Conservation (phyloP, 2,329 filamentous ascomycete genomes). For the Aureobasidium sp. region DNA sequence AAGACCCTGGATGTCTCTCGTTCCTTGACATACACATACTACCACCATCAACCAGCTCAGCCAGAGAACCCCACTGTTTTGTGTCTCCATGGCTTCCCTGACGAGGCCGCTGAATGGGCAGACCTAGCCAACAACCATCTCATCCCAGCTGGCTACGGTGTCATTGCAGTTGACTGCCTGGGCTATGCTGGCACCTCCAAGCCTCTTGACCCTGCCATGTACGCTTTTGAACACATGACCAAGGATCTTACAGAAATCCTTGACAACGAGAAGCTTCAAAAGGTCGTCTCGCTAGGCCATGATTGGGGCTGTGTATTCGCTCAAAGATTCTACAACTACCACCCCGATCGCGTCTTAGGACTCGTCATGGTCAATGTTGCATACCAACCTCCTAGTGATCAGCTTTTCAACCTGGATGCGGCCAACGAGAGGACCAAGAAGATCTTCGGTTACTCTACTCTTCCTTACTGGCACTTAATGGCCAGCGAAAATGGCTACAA, state of each 20-base stretch:
- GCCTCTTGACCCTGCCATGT: slow-evolving; percentile 32
- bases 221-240: slow-evolving; percentile 32
- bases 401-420: slow-evolving; percentile 33
- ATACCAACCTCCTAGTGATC: slow-evolving; percentile 32
- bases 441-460: slow-evolving; percentile 32
- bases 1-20: slow-evolving; percentile 12
- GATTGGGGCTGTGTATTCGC: slow-evolving; percentile 43
- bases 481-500: slow-evolving; percentile 32
- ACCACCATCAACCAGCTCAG: slow-evolving; percentile 25
- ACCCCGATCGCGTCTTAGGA: slow-evolving; percentile 36
- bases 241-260: slow-evolving; percentile 37
- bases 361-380: slow-evolving; percentile 37
- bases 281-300: slow-evolving; percentile 40
- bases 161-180: slow-evolving; percentile 34
- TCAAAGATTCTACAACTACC: slow-evolving; percentile 37
- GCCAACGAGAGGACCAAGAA: slow-evolving; percentile 28
- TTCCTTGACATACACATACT: slow-evolving; percentile 37
- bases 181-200: slow-evolving; percentile 36
- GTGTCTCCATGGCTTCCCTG: slow-evolving; percentile 45
- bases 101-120: slow-evolving; percentile 40
- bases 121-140: slow-evolving; percentile 34
- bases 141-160: slow-evolving; percentile 33
- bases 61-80: slow-evolving; percentile 32
- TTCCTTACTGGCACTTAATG: slow-evolving; percentile 44
- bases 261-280: slow-evolving; percentile 30